Conservation (phyloP, 108 stramenopile genomes). For the Aureococcus anophagefferens region DNA sequence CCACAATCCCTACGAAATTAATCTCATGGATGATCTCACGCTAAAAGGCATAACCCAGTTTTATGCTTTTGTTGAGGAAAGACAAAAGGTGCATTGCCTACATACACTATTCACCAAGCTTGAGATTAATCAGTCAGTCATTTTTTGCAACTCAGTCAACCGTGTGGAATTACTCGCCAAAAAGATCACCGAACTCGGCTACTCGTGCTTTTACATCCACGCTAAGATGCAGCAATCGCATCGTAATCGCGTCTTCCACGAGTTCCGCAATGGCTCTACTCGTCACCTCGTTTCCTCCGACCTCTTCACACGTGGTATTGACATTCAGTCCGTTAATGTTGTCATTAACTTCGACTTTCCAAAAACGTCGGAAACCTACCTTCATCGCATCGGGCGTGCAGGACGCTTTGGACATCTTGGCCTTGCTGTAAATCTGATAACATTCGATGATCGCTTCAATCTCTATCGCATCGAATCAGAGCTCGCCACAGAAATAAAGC, state of each 20-base stretch:
- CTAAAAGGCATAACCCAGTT: slow-evolving; percentile 95
- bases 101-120: slow-evolving; percentile 94
- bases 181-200: slow-evolving; percentile 97
- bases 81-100: slow-evolving; percentile 96
- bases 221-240: slow-evolving; percentile 97
- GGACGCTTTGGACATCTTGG: slow-evolving; percentile 97
- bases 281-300: slow-evolving; percentile 88
- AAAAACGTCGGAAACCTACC: slow-evolving; percentile 92
- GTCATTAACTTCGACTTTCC: slow-evolving; percentile 99
- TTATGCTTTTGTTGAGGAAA: slow-evolving; percentile 97
- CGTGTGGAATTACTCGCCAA: slow-evolving; percentile 95
- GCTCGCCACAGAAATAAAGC: slow-evolving; percentile 91
- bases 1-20: slow-evolving; percentile 83
- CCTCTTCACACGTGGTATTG: slow-evolving; percentile 97
- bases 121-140: slow-evolving; percentile 97
- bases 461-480: slow-evolving; percentile 85
- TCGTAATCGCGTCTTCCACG: slow-evolving; percentile 96
- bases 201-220: slow-evolving; percentile 98
- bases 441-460: slow-evolving; percentile 71
- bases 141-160: slow-evolving; percentile 98
- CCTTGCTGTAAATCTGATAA: slow-evolving; percentile 94
- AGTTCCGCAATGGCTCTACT: slow-evolving; percentile 94
- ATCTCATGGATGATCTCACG: slow-evolving; percentile 99
- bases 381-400: slow-evolving; percentile 95
- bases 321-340: slow-evolving; percentile 97